phyloP scores from a whole-genome alignment of 495 filamentous ascomycete species.

The Pyrenopolyporus hunteri region DNA sequence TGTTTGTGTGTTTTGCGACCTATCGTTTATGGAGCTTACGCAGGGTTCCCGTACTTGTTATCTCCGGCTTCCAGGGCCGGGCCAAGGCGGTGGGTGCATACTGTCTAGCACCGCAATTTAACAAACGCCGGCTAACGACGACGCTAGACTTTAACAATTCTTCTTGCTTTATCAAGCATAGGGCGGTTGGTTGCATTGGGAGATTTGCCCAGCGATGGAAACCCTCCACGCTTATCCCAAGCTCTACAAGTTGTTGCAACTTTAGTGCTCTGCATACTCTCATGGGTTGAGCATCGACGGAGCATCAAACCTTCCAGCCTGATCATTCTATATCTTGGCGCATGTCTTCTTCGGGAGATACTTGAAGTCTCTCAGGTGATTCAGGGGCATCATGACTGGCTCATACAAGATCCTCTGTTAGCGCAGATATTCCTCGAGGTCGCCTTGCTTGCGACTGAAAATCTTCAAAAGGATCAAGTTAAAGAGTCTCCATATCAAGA shows the following conservation, averaged over 20 bases:
- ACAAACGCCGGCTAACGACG: not conserved
- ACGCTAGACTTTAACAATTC: constrained; percentile 8
- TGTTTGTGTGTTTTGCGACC: constrained; percentile 4
- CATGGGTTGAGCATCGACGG: constrained; percentile 15
- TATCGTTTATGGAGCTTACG: constrained; percentile 7
- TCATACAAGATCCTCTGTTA: constrained; percentile 53
- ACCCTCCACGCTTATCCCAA: not conserved
- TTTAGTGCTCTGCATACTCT: constrained; percentile 6
- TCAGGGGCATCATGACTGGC: constrained; percentile 47
- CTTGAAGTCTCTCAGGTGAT: constrained; percentile 47
- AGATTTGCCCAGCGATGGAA: not conserved
- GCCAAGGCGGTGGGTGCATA: constrained; percentile 9
- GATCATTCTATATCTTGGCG: constrained; percentile 55
- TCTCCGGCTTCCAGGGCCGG: constrained; percentile 10
- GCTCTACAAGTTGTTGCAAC: constrained; percentile 10
- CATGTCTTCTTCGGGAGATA: constrained; percentile 58
- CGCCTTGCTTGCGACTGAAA: constrained; percentile 16
- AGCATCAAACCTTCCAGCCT: constrained; percentile 8
- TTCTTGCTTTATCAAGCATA: constrained; percentile 5
- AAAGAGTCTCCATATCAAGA: constrained; percentile 51
- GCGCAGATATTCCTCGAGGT: constrained; percentile 32
- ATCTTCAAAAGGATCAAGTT: constrained; percentile 46
- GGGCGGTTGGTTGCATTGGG: not conserved
- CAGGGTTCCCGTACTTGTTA: not conserved
- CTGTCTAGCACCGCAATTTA: not conserved